Base-by-base conservation (phyloP, 1,284 basidiomycete genomes). In the Apiotrichum gracile region DNA sequence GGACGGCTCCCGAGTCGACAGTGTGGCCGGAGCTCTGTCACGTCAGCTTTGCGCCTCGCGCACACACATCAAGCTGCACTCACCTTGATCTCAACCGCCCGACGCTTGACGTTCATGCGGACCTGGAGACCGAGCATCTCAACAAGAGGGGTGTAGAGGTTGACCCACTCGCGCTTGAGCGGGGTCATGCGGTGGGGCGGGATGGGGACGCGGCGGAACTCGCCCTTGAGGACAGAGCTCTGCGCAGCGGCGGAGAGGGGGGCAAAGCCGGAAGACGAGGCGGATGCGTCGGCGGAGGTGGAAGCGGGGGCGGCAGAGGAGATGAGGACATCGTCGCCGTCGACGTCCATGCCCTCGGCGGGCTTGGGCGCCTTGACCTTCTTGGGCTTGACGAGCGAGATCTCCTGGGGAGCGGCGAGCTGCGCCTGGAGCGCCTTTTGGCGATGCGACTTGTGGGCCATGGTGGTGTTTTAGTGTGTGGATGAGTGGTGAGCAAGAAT, bases 171-270 rank as follows among this genome's bases (percentile, higher is more conserved):
- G 69, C 90, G 90, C 77, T 97, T 96, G 54, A 98, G 76, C 6
- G 96, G 96, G 16, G 91, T 92, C 88, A 97, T 92, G 47, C 94
- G 84, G 75, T 98, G 96, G 9, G 91, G 91, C 5, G 94, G 96
- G 70, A 98, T 89, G 22, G 90, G 80, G 64, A 98, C 83, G 49
- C 87, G 79, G 67, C 91, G 79, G 44, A 81, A 85, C 74, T 94
- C 91, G 19, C 86, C 85, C 73, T 87, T 90, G 55, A 76, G 54
- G 2, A 66, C 68, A 9, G 58, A 54, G 21, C 58, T 61, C 42
- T 64, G 57, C 14, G 65, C 62, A 0, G 64, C 51, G 7, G 61
- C 64, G 2, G 65, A 52, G 16, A 76, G 60, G 9, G 74, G 73
- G 2, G 68, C 68, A 47, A 76, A 76, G 10, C 68, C 70, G 1